Evolutionary conservation across 495 filamentous ascomycete species (phyloP).

Genomic region (Corynascus novoguineensis): DNA sequence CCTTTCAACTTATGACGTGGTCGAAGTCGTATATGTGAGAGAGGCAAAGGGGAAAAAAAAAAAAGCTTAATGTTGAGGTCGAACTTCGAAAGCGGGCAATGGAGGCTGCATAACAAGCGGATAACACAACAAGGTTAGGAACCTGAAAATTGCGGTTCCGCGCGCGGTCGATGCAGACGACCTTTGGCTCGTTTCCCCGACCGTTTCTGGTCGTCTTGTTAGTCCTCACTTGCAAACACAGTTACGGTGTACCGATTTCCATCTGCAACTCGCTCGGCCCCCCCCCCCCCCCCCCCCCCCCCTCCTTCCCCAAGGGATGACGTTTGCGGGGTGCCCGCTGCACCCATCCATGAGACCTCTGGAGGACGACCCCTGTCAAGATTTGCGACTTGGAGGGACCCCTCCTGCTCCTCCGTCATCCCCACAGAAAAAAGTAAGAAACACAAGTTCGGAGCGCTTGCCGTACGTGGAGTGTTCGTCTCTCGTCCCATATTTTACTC

Average conservation of each 20-base stretch:
- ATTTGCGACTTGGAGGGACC: no score
- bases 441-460: no score
- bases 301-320: neutral
- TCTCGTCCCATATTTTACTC: no score
- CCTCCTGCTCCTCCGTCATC: no score
- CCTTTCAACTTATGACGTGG: no score
- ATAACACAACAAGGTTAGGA: neutral
- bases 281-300: no score
- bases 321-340: neutral
- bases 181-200: neutral
- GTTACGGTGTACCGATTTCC: constrained; percentile 5
- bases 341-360: no score
- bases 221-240: neutral
- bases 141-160: neutral
- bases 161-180: neutral
- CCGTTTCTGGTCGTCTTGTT: neutral
- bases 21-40: neutral
- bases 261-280: neutral
- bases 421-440: no score
- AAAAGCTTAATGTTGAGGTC: neutral
- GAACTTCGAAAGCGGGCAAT: neutral
- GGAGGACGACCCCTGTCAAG: no score
- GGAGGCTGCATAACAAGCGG: neutral
- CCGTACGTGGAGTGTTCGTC: no score
- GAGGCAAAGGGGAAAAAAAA: neutral